These are phyloP conservation scores for Chalciporus sphaerocephalus DNA, from an alignment of 768 basidiomycete genomes.

Conservation along the genomic window DNA sequence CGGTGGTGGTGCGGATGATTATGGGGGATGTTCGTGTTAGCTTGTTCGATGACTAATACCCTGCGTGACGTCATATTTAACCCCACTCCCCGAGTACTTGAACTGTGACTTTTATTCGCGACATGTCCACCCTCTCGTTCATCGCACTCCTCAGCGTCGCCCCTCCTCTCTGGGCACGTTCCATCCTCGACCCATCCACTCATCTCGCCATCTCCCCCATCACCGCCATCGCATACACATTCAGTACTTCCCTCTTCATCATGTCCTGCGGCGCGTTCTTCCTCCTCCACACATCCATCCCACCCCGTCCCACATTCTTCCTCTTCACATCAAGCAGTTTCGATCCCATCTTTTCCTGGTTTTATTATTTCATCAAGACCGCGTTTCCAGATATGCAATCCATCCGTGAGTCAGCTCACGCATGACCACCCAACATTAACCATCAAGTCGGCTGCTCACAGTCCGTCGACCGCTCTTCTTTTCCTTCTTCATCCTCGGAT, in stretches of 20 bases:
- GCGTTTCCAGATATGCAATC: background rate
- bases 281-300: background rate
- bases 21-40: constrained; percentile 35
- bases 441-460: too few relatives aligned
- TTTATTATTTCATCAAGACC: background rate
- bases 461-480: background rate
- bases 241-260: background rate
- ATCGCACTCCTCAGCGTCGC: background rate
- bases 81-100: too few relatives aligned
- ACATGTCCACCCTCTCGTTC: background rate
- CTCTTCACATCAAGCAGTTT: background rate
- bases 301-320: background rate
- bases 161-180: background rate
- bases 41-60: too few relatives aligned
- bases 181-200: background rate
- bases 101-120: too few relatives aligned
- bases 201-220: background rate
- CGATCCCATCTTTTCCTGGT: background rate
- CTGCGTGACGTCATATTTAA: too few relatives aligned
- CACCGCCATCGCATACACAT: background rate
- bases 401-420: background rate
- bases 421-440: too few relatives aligned
- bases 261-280: background rate
- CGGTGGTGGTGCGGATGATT: constrained; percentile 11
- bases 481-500: background rate